phyloP scores from a whole-genome alignment of 371 early-diverging fungal species.

The Vairimorpha necatrix region DNA sequence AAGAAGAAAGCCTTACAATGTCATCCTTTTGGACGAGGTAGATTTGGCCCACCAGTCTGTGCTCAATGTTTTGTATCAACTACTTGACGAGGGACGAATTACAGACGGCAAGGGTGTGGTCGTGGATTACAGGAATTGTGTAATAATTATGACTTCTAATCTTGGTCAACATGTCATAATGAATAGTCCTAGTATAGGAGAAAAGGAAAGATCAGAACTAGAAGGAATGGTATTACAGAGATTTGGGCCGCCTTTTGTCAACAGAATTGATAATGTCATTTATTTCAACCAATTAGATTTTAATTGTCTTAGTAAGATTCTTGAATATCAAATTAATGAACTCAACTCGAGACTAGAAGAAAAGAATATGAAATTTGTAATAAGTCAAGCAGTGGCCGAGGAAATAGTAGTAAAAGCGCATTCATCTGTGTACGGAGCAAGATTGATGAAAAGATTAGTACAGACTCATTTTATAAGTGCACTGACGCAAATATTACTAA shows the following conservation, averaged over 20 bases:
- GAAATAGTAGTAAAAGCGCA: conserved; percentile 68
- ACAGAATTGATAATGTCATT: conserved; percentile 75
- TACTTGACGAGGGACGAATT: conserved; percentile 78
- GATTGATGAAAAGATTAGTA: conserved; percentile 71
- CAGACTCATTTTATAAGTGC: conserved; percentile 71
- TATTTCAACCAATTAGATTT: conserved; percentile 71
- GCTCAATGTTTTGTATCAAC: conserved; percentile 72
- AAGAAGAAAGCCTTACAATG: conserved; percentile 76
- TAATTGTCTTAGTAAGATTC: conserved; percentile 67
- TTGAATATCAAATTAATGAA: conserved; percentile 68
- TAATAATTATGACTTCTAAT: conserved; percentile 76
- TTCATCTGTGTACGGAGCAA: conserved; percentile 73
- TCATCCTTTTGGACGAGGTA: conserved; percentile 80
- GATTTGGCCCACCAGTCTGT: conserved; percentile 80
- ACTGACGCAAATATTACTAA: conserved; percentile 68
- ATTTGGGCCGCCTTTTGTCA: conserved; percentile 77
- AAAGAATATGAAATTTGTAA: conserved; percentile 68
- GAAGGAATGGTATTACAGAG: conserved; percentile 70
- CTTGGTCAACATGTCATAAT: conserved; percentile 68
- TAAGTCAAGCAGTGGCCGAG: conserved; percentile 67
- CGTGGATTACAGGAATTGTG: conserved; percentile 73
- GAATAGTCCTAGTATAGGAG: conserved; percentile 21
- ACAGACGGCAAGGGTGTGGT: conserved; percentile 73
- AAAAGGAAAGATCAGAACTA: conserved; percentile 65
- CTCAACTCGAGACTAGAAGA: conserved; percentile 70